phyloP scores from a whole-genome alignment of 2,329 filamentous ascomycete species.

The Colletotrichum magnum region DNA sequence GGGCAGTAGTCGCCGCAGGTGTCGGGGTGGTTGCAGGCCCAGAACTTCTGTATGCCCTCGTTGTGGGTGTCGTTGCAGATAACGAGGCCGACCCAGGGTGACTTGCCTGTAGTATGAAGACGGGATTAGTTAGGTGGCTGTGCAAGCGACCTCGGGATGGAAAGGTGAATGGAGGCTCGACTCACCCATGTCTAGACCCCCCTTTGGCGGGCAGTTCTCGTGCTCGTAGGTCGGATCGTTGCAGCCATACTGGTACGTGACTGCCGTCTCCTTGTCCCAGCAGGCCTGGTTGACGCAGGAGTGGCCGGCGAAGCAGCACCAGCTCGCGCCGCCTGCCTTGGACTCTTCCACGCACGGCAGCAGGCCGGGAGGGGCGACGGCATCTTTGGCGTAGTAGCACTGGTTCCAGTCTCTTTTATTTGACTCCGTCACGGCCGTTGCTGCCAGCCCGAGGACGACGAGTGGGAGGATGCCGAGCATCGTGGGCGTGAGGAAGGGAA shows the following conservation, averaged over 20 bases:
- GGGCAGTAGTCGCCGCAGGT: slow-evolving; percentile 31
- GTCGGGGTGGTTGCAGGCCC: slow-evolving; percentile 35
- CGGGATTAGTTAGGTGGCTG: not conserved
- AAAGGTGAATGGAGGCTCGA: too few species aligned
- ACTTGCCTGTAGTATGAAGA: slow-evolving; percentile 11
- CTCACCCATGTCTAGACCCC: slow-evolving; percentile 22
- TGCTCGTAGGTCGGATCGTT: slow-evolving; percentile 36
- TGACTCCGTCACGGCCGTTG: not conserved
- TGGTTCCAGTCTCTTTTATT: slow-evolving; percentile 12
- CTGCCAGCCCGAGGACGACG: not conserved
- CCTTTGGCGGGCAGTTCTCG: slow-evolving; percentile 29
- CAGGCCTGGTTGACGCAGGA: slow-evolving; percentile 27
- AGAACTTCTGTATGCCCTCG: slow-evolving; percentile 30
- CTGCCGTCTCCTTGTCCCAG: slow-evolving; percentile 5
- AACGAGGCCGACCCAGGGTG: slow-evolving; percentile 37
- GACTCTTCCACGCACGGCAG: slow-evolving; percentile 21
- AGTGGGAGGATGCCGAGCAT: slow-evolving; percentile 11
- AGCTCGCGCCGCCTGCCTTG: slow-evolving; percentile 7
- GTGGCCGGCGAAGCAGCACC: slow-evolving; percentile 33
- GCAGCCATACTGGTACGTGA: slow-evolving; percentile 37
- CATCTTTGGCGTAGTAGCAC: slow-evolving; percentile 32
- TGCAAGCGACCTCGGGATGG: too few species aligned
- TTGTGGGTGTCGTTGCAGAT: slow-evolving; percentile 26
- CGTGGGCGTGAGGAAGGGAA: not conserved
- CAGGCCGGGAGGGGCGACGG: slow-evolving; percentile 8